These are phyloP conservation scores for Chlorella sp. DNA, from an alignment of 139 green algal genomes.

Conservation along the genomic window DNA sequence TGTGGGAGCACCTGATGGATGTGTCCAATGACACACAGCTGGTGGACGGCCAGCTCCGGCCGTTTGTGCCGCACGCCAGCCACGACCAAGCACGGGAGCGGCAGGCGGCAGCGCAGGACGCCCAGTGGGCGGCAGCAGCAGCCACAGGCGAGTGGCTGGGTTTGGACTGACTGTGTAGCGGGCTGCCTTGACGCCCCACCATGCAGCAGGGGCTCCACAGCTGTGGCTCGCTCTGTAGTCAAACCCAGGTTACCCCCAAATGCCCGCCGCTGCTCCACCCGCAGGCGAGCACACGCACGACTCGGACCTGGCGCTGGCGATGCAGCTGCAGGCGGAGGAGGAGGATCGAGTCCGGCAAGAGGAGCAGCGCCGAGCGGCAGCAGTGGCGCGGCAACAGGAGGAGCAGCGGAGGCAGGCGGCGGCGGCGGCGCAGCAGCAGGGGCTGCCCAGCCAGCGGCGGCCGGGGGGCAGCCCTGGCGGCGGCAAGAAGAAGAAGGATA, in stretches of 20 bases:
- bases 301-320: conserved; percentile 82
- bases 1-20: conserved; percentile 89
- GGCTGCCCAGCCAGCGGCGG: conserved; percentile 8
- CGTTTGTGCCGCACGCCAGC: conserved; percentile 33
- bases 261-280: not conserved
- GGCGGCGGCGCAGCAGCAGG: conserved; percentile 3
- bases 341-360: conserved; percentile 30
- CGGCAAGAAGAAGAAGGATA: conserved; percentile 37
- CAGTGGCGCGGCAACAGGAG: conserved; percentile 22
- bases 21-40: conserved; percentile 80
- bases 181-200: not conserved
- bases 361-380: conserved; percentile 6
- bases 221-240: not conserved
- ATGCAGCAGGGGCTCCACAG: too few species aligned
- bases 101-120: conserved; percentile 30
- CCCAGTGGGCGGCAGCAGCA: conserved; percentile 33
- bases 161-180: not conserved
- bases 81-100: not conserved
- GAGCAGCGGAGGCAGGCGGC: conserved; percentile 14
- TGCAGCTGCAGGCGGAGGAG: conserved; percentile 85
- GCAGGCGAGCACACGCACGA: conserved; percentile 45
- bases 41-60: conserved; percentile 54
- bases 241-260: too few species aligned
- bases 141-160: conserved; percentile 12
- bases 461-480: not conserved